phyloP scores from a whole-genome alignment of 1,284 basidiomycete genomes.

The Ceratobasidium sp. region DNA sequence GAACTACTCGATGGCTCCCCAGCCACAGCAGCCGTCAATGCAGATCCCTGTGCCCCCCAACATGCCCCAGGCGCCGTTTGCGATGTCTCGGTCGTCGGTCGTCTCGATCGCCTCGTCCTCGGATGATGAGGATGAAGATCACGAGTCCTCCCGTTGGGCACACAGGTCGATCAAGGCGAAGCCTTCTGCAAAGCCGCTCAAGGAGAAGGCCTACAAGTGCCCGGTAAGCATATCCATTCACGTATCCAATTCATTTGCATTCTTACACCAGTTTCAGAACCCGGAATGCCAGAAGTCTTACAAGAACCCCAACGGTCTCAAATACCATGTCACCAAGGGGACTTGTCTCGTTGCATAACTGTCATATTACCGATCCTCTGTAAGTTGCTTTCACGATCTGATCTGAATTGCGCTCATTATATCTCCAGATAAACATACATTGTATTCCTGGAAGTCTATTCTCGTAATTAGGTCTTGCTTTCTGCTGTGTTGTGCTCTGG shows the following conservation, averaged over 20 bases:
- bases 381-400: neutral
- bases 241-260: neutral
- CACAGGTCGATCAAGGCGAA: conserved; percentile 37
- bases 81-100: neutral
- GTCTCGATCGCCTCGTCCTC: conserved; percentile 18
- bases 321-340: conserved; percentile 43
- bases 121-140: conserved; percentile 26
- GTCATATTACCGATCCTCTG: conserved; percentile 29
- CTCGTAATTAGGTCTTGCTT: conserved; percentile 35
- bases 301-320: conserved; percentile 43
- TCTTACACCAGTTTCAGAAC: conserved; percentile 8
- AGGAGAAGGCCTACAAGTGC: conserved; percentile 39
- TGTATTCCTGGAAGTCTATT: conserved; percentile 37
- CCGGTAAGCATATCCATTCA: conserved; percentile 1
- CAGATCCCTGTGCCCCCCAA: conserved; percentile 28
- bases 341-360: conserved; percentile 39
- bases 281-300: conserved; percentile 40
- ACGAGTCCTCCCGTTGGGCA: conserved; percentile 10
- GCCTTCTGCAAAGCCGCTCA: conserved; percentile 30
- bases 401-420: neutral
- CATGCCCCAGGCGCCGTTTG: conserved; percentile 24
- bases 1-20: conserved; percentile 14
- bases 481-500: conserved; percentile 25
- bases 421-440: conserved; percentile 29
- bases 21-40: conserved; percentile 16